Conservation (phyloP, 768 basidiomycete species). For the Boletus rubroflammeus region DNA sequence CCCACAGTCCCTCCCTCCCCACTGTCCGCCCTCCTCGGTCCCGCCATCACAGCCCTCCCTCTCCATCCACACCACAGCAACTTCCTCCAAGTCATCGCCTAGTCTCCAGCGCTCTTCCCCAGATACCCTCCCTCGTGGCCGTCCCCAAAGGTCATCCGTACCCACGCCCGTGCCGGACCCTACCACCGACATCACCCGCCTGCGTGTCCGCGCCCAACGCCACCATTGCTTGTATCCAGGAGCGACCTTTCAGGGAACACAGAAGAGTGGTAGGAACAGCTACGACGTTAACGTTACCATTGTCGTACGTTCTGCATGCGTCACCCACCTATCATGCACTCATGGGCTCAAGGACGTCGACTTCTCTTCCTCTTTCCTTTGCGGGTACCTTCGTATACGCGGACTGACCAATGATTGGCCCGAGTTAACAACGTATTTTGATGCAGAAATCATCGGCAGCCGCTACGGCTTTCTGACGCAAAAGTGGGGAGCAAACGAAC, state of each 20-base stretch:
- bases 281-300: conserved; percentile 95
- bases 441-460: conserved; percentile 91
- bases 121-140: conserved; percentile 6
- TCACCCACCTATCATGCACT: conserved; percentile 1
- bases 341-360: conserved; percentile 70
- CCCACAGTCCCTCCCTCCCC: background rate
- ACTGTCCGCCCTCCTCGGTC: background rate
- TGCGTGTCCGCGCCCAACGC: conserved; percentile 67
- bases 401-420: conserved; percentile 94
- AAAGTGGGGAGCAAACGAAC: conserved; percentile 87
- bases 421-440: conserved; percentile 93
- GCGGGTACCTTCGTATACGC: conserved; percentile 90
- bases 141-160: conserved; percentile 6
- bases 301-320: conserved; percentile 55
- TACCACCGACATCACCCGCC: conserved; percentile 67
- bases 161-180: conserved; percentile 43
- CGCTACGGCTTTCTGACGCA: conserved; percentile 89
- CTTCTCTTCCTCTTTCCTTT: conserved; percentile 78
- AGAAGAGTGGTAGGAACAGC: conserved; percentile 89
- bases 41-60: conserved; percentile 9
- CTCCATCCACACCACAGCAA: conserved; percentile 15
- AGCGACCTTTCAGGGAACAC: conserved; percentile 83
- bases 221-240: conserved; percentile 87
- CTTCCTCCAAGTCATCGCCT: conserved; percentile 7
- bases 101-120: conserved; percentile 20